Evolutionary conservation across 2,329 filamentous ascomycete genomes (phyloP).

Genomic region (Talaromyces sp.): DNA sequence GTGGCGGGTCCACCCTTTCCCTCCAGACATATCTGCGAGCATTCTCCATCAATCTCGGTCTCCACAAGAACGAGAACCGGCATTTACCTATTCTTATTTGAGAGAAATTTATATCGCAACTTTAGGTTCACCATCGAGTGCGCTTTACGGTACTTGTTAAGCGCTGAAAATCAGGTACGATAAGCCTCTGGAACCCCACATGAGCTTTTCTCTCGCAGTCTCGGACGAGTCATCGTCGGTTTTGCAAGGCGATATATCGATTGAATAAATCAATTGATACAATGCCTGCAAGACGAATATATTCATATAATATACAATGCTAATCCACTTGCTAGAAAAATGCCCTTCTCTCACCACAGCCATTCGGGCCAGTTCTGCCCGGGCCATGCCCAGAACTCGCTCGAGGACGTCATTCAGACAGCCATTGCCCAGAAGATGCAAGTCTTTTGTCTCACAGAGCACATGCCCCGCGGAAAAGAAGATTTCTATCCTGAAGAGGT

Average conservation of each 20-base stretch:
- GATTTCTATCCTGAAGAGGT: conserved; percentile 95
- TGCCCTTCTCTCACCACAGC: conserved; percentile 97
- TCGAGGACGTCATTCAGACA: conserved; percentile 76
- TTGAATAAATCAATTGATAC: background rate
- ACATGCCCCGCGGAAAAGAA: conserved; percentile 75
- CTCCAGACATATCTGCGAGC: background rate
- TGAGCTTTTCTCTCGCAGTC: background rate
- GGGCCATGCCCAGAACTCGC: conserved; percentile 75
- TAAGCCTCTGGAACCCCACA: background rate
- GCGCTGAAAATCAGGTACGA: background rate
- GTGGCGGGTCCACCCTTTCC: background rate
- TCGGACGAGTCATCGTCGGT: background rate
- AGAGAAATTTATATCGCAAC: background rate
- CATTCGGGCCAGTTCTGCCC: conserved; percentile 97
- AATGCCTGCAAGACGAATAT: background rate
- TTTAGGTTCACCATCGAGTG: background rate
- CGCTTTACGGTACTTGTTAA: background rate
- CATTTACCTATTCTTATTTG: background rate
- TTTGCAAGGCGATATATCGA: background rate
- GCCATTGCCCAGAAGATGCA: conserved; percentile 76
- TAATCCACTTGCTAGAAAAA: background rate
- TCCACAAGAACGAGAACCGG: background rate
- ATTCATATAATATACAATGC: background rate
- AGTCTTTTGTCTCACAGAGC: conserved; percentile 84
- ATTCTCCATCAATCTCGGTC: background rate